A percentile compares a stretch with the other conserved stretches of the same genome.
These are phyloP conservation scores for Phytopythium mirpurense DNA, from an alignment of 352 stramenopile genomes.

Conservation along the genomic window DNA sequence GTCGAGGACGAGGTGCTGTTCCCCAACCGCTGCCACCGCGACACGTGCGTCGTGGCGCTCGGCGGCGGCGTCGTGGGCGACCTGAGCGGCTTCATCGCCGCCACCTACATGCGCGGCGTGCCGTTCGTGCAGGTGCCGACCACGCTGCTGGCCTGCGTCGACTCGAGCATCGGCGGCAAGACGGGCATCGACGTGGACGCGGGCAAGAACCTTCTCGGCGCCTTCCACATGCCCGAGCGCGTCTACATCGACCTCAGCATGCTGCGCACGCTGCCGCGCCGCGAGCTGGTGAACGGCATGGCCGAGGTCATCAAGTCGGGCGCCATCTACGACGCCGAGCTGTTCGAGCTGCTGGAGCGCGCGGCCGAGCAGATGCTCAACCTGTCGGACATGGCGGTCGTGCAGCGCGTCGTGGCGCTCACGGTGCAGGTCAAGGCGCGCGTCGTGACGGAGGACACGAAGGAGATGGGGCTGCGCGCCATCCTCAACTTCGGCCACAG, in stretches of 20 bases:
- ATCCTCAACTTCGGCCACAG: conserved; percentile 99
- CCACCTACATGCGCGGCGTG: conserved; percentile 95
- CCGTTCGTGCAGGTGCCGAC: conserved; percentile 93
- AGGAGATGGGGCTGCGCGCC: conserved; percentile 93
- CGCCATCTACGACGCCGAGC: conserved; percentile 91
- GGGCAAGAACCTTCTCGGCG: conserved; percentile 98
- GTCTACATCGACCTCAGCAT: conserved; percentile 95
- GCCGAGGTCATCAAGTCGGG: conserved; percentile 98
- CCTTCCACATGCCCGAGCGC: conserved; percentile 97
- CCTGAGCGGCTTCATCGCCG: conserved; percentile 96
- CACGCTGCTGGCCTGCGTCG: conserved; percentile 98
- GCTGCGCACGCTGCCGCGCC: conserved; percentile 92
- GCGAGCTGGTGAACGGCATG: conserved; percentile 94
- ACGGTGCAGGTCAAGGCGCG: conserved; percentile 92
- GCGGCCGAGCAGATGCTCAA: conserved; percentile 81
- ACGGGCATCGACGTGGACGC: conserved; percentile 95
- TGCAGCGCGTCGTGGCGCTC: conserved; percentile 60
- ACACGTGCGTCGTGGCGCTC: conserved; percentile 84
- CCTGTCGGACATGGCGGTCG: conserved; percentile 56
- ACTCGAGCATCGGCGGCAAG: conserved; percentile 98
- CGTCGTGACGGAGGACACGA: conserved; percentile 94
- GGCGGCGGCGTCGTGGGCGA: conserved; percentile 98
- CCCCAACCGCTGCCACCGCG: conserved; percentile 74
- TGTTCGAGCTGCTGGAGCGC: conserved; percentile 93
- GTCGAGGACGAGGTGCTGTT: conserved; percentile 84